Evolutionary conservation across 2,329 filamentous ascomycete genomes (phyloP), one percentile per base, ranked within the genome.

Genomic region (Gnomoniopsis smithogilvyi): DNA sequence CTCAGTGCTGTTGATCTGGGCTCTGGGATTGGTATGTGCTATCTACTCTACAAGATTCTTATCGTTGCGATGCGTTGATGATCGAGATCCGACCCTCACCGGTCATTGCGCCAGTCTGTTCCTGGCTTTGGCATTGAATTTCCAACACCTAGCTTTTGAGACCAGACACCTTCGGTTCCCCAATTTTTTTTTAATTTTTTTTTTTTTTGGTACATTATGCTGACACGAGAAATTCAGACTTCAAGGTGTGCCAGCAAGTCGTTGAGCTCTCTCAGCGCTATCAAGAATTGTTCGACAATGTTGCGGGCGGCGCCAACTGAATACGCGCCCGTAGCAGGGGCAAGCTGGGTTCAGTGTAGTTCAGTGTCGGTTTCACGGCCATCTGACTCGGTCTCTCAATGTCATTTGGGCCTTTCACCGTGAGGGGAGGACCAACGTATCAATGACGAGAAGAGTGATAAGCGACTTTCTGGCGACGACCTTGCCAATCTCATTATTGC

Each of bases 231-330:
- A 3, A 12, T 48, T 30, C 60, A 94, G 92, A 97, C 75, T 91
- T 90, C 73, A 81, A 80, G 55, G 82, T 91, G 36, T 89, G 87
- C 61, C 86, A 91, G 59, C 85, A 88, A 0, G 89, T 97, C 3
- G 93, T 96, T 17, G 90, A 97, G 59, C 88, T 86, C 38, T 95
- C 92, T 36, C 93, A 97, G 74, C 83, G 87, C 52, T 85, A 92
- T 70, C 90, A 89, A 69, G 79, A 86, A 62, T 88, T 98, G 54
- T 97, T 97, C 71, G 67, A 76, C 38, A 92, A 90, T 69, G 82
- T 84, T 56, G 79, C 65, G 64, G 69, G 63, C 62, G 62, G 62
- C 26, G 26, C 26, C 56, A 56, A 63, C 51, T 63, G 61, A 63
- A 52, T 49, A 30, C 22, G 24, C 11, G 46, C 30, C 26, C 52